A percentile compares a stretch with the other conserved stretches of the same genome.
Conservation (phyloP, 2,329 filamentous ascomycete species). For the Cercospora nicotianae region DNA sequence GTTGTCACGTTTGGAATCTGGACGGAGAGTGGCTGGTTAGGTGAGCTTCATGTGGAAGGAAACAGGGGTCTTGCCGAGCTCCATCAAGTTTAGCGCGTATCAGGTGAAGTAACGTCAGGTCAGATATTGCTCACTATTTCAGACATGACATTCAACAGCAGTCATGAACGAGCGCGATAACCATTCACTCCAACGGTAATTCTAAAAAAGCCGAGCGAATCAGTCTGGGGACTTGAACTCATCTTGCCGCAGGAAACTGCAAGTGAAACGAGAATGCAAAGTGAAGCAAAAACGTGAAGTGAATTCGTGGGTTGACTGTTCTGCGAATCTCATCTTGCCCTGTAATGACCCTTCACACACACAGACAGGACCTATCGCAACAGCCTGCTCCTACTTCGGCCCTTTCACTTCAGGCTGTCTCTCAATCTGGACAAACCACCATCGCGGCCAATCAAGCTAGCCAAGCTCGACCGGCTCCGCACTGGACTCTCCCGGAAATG, state of each 20-base stretch:
- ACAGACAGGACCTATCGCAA: background rate
- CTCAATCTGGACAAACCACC: background rate
- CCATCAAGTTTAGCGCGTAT: background rate
- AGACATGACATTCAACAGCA: background rate
- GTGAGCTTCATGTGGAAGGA: constrained; percentile 6
- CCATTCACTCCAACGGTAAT: background rate
- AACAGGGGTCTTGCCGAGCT: constrained; percentile 10
- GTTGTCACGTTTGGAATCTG: background rate
- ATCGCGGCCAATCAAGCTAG: background rate
- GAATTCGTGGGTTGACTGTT: background rate
- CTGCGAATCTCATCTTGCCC: background rate
- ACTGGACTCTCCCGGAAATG: background rate
- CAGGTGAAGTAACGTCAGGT: constrained; percentile 7
- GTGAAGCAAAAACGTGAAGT: background rate
- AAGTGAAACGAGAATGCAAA: background rate
- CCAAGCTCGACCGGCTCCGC: background rate
- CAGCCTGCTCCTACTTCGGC: background rate
- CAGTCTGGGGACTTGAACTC: background rate
- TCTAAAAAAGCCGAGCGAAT: background rate
- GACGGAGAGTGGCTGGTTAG: background rate
- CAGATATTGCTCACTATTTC: background rate
- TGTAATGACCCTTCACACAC: background rate
- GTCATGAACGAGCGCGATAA: background rate
- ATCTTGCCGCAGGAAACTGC: background rate
- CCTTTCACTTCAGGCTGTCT: background rate